Conservation (phyloP, 805 yeast genomes). For the Saccharomycopsis oosterbeekiorum region DNA sequence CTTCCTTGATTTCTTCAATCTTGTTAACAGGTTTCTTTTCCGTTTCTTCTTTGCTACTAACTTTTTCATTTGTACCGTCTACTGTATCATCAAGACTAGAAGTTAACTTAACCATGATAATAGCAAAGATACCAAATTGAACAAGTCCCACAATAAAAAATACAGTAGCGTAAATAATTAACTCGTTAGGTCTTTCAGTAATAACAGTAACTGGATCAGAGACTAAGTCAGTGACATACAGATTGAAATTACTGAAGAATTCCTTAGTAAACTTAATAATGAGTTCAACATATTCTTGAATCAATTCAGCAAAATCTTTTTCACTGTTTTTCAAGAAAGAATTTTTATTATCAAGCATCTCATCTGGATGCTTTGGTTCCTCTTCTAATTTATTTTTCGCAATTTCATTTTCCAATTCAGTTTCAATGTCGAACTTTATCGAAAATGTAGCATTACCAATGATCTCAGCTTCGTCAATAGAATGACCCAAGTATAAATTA, state of each 20-base stretch:
- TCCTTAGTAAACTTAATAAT: slow-evolving; percentile 37
- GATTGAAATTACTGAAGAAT: slow-evolving; percentile 24
- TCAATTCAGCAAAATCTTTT: slow-evolving; percentile 3
- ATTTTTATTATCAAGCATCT: slow-evolving; percentile 5
- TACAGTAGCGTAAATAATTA: slow-evolving; percentile 36
- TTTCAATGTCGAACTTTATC: slow-evolving; percentile 45
- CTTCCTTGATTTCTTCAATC: background rate
- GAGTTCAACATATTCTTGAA: slow-evolving; percentile 43
- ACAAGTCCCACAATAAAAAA: slow-evolving; percentile 33
- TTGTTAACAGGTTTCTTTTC: slow-evolving; percentile 4
- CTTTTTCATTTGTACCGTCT: slow-evolving; percentile 7
- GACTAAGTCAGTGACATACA: slow-evolving; percentile 31
- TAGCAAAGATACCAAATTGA: slow-evolving; percentile 34
- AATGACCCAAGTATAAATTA: slow-evolving; percentile 78
- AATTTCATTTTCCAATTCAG: slow-evolving; percentile 30
- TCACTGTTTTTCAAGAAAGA: slow-evolving; percentile 14
- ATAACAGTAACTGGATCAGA: slow-evolving; percentile 37
- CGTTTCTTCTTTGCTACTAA: slow-evolving; percentile 8
- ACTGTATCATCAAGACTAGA: slow-evolving; percentile 12
- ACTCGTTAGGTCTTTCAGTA: slow-evolving; percentile 39
- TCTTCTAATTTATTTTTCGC: slow-evolving; percentile 34
- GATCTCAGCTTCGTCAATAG: slow-evolving; percentile 71
- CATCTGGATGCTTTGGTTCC: slow-evolving; percentile 31
- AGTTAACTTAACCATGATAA: slow-evolving; percentile 21
- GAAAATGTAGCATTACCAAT: slow-evolving; percentile 70